Evolutionary conservation across 2,329 filamentous ascomycete species (phyloP), one percentile per base, ranked within the genome.

Genomic region (Lachnellula arida): DNA sequence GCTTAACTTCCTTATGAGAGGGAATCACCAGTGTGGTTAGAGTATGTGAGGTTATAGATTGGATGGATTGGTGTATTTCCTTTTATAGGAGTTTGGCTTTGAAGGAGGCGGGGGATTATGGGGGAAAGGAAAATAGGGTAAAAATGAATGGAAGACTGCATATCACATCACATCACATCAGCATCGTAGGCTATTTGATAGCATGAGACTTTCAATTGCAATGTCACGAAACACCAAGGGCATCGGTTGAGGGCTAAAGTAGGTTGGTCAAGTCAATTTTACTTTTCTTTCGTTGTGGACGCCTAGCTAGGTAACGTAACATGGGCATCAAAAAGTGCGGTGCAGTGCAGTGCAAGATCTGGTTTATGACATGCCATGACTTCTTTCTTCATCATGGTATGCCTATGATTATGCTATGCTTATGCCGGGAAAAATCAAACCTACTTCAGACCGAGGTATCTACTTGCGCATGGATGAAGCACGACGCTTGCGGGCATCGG

Each of bases 381-480:
- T 6, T 23, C n/a, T 46, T 55, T n/a, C 51, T 35, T 50, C 53
- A 50, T 46, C 9, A 53, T 51, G 34, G 37, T 51, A 54, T 56
- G 50, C 52, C 23, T 28, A 46, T 47, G 46, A n/a, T n/a, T n/a
- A n/a, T n/a, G n/a, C n/a, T n/a, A n/a, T n/a, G n/a, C 39, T 32
- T 54, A 46, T 53, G 37, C 37, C 49, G 44, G n/a, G 50, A 46
- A 40, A 50, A 28, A 32, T 23, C 55, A 58, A 57, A 49, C 54
- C 51, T 59, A 54, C 60, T 54, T 40, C 53, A 52, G 39, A 42
- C 49, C 49, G 28, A 28, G 35, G 43, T 56, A 55, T 81, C 80
- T 90, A 91, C 77, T 93, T 93, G 82, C 82, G 86, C 87, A 95
- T 91, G 73, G 93, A 97, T 76, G 89, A 95, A 71, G 93, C 93